Base-by-base conservation (phyloP, 2,329 filamentous ascomycete genomes). In the Chalara sp. region DNA sequence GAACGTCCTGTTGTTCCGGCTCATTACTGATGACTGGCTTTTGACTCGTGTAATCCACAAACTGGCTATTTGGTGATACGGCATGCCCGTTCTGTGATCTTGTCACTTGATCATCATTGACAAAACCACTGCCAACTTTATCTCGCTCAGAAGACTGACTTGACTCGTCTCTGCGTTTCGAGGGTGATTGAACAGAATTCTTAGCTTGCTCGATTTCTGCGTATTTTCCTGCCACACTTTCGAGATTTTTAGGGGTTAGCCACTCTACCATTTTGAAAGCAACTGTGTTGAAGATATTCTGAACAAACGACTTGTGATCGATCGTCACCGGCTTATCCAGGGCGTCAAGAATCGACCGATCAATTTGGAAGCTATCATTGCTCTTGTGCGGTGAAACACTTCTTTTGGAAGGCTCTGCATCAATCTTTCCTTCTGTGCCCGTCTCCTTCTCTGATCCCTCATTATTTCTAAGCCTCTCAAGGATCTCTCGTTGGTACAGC, bases 241-340 rank as follows among this genome's bases (percentile, higher is more conserved):
- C 21, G 21, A 21, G 21, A 21, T 61, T 76, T 49, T 73, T 72
- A 0, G 81, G 81, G 1, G 81, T 81, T n/a, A 86, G 68, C 82
- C 81, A 86, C 63, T 86, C 83, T 4, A 86, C 61, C 80, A 86
- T 86, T 60, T 82, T 84, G 65, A 86, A 82, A 8, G 83, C 77
- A 8, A 79, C 78, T 0, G 82, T 84, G 6, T 76, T 80, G 58
- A 86, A 85, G 6, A 84, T 69, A 55, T 83, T 83, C 57, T 85
- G 82, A 2, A 78, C 76, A 51, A 84, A 80, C 2, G 81, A 83
- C 59, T 80, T 80, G 1, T 73, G 72, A 57, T 85, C 81, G 58
- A 77, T 82, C 45, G 64, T 63, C 61, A 65, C 59, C 10, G 54
- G 50, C 45, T 61, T 54, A n/a, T 61, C 56, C 31, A 62, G 37